These are phyloP conservation scores for Corchorus capsularis DNA, from an alignment of 345 rosid species.

Conservation along the genomic window DNA sequence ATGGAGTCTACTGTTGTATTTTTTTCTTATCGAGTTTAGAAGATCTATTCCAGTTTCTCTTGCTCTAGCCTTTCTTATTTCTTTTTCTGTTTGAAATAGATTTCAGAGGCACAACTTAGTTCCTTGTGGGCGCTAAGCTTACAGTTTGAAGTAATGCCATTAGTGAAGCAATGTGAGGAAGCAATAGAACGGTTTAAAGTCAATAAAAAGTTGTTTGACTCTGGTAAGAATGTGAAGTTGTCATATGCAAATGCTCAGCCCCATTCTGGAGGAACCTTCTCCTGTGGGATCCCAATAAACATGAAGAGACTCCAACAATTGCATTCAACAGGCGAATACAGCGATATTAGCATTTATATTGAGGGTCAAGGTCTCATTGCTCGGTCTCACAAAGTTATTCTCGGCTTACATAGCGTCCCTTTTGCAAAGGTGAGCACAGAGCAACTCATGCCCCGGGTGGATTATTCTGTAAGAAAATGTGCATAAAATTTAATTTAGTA, in stretches of 20 bases:
- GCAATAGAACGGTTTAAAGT: conserved; percentile 51
- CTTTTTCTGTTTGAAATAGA: conserved; percentile 40
- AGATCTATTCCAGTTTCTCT: background rate
- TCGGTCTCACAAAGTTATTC: conserved; percentile 70
- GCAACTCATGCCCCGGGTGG: conserved; percentile 14
- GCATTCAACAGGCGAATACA: conserved; percentile 50
- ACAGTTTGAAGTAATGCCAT: conserved; percentile 66
- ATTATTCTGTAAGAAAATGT: background rate
- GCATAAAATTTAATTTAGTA: background rate
- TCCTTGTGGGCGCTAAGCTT: conserved; percentile 57
- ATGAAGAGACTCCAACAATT: conserved; percentile 57
- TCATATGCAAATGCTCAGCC: conserved; percentile 55
- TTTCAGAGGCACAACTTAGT: conserved; percentile 69
- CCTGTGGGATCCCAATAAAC: conserved; percentile 69
- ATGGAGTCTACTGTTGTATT: background rate
- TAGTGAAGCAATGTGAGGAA: conserved; percentile 83
- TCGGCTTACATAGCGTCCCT: conserved; percentile 86
- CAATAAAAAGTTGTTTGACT: conserved; percentile 52
- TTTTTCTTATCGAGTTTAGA: background rate
- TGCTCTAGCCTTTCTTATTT: background rate
- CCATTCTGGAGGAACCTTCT: conserved; percentile 48
- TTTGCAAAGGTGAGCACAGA: conserved; percentile 71
- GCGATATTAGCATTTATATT: conserved; percentile 60
- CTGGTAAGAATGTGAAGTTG: conserved; percentile 60
- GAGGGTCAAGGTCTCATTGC: conserved; percentile 70